Percentiles rank a stretch among this genome's conserved stretches.
Conservation (phyloP, 495 filamentous ascomycete genomes). For the Aspergillus nidulans region DNA sequence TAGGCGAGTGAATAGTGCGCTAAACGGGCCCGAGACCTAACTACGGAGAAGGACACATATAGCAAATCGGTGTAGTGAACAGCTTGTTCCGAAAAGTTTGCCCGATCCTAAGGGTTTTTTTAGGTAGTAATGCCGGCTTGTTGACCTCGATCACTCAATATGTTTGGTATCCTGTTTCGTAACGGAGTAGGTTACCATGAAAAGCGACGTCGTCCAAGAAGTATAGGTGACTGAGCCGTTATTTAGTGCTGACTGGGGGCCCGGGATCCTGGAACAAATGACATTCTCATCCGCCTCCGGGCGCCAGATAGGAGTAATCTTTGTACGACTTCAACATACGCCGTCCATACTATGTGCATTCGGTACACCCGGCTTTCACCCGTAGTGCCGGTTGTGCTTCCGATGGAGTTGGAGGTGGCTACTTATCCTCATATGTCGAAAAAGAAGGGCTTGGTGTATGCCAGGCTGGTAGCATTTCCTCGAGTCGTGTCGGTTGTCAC, state of each 20-base stretch:
- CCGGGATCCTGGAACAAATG: not conserved
- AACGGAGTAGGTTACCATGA: not conserved
- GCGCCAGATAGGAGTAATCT: not conserved
- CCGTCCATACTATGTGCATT: not conserved
- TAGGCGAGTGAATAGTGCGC: not conserved
- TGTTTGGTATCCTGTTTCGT: not conserved
- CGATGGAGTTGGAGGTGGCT: too few relatives aligned
- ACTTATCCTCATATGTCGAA: not conserved
- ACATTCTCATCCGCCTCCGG: not conserved
- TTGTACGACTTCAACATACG: conserved; percentile 1
- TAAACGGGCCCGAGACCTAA: not conserved
- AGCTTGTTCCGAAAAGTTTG: not conserved
- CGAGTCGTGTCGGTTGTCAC: not conserved
- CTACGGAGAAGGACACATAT: not conserved
- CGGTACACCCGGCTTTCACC: too few relatives aligned
- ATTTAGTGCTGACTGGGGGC: not conserved
- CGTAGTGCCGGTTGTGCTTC: too few relatives aligned
- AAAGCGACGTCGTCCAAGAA: conserved; percentile 1
- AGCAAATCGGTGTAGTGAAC: not conserved
- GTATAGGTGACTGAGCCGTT: not conserved
- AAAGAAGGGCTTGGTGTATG: not conserved
- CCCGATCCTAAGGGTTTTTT: not conserved
- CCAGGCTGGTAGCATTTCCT: not conserved
- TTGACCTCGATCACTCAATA: not conserved
- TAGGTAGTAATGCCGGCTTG: not conserved